Base-by-base conservation (phyloP, 306 rosid genomes). In the Pueraria montana region DNA sequence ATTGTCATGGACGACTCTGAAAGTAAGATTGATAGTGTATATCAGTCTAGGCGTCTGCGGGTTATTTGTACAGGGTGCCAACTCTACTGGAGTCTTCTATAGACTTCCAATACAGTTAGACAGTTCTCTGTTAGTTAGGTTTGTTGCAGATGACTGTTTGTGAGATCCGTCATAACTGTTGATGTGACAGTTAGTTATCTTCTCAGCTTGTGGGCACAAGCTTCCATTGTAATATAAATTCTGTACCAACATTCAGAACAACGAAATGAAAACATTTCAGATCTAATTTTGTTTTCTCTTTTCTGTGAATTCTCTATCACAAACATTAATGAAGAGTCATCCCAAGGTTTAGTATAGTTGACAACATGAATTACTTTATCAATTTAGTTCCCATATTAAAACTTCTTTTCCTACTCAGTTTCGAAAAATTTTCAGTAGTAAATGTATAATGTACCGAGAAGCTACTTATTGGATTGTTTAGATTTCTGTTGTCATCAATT, bases 381-480 rank as follows among this genome's bases (percentile, higher is more conserved):
- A 43, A 30, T 26, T 76, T 69, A 13, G 6, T 13, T 16, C 8
- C 45, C 24, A 27, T 27, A 16, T 72, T 26, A 24, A 24, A 71
- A 49, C 43, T 72, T 48, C 62, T 56, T 48, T 26, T 30, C 77
- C 62, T 49, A 48, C 45, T 21, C 23, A 12, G n/a, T 46, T 68
- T 46, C 0, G 1, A 24, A 45, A 45, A 48, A n/a, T 0, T n/a
- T 18, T 43, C 12, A 18, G 79, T 20, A 20, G 70, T 21, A 59
- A 76, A 42, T 46, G 14, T 49, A 72, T 21, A 34, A 72, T 61
- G 56, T 17, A 30, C 49, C 32, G 5, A 36, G 38, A 34, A 73
- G 65, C 20, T 46, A 63, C 34, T 49, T 17, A 30, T 34, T 20
- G 50, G 61, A 59, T 80, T 42, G 63, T 72, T 49, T 74, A n/a